Base-by-base conservation (phyloP, 2,329 filamentous ascomycete species). In the Penicillium occitanis region DNA sequence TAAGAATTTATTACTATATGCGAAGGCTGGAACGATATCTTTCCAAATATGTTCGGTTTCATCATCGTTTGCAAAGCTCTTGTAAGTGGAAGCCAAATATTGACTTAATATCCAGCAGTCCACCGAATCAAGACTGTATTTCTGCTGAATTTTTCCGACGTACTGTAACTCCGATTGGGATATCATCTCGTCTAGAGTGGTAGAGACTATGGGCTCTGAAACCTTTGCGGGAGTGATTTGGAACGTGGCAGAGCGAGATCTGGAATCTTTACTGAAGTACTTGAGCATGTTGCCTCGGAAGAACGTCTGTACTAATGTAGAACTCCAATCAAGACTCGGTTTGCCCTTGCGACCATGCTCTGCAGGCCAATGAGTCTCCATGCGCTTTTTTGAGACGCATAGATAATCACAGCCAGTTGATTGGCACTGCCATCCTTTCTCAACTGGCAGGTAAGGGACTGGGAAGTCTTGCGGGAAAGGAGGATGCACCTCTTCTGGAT, bases 1-100 rank as follows among this genome's bases (percentile, higher is more conserved):
- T 0, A 82, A 69, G 48, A 78, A 81, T 0, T 69, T 68, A 48
- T 78, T 71, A 1, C 67, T 63, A 7, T 75, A 70, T 33, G 78
- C 79, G 55, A 78, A 69, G 51, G 74, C 72, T 1, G 79, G 77
- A 17, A 76, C 72, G 1, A 71, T 68, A 10, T 75, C 65, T 62
- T 28, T 48, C 48, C 59, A 66, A 22, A 60, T 60, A 10, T 33
- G 7, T 33, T 60, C 14, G 3, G 55, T 60, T n/a, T 40, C 17
- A 17, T 37, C 10, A 8, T 60, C 46, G 19, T 35, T 57, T 30
- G 33, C 44, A 44, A 65, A 44, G n/a, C 40, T 65, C 19, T 42
- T 60, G 25, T 60, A 60, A n/a, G 44, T 14, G 13, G 42, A 35
- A 14, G 19, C 2, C 30, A 60, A 42, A 13, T 65, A 65, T 13